Conservation (phyloP, 2,329 filamentous ascomycete species). For the Arthroderma uncinatum region DNA sequence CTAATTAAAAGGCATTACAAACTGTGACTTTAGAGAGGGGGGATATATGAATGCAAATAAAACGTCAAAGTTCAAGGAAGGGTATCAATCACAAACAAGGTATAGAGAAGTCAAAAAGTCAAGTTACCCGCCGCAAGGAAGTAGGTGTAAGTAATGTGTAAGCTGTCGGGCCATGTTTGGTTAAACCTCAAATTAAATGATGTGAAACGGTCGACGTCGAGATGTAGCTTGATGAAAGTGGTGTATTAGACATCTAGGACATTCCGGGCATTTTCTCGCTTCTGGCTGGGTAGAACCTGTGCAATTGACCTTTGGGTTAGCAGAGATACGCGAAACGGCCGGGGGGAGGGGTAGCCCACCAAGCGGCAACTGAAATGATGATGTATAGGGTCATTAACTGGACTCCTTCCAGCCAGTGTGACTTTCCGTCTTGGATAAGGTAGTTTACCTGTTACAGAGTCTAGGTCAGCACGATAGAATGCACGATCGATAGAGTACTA, state of each 20-base stretch:
- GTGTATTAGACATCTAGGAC: neutral
- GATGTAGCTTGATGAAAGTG: neutral
- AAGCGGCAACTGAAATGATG: slow-evolving; percentile 51
- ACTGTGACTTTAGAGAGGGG: neutral
- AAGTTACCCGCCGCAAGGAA: neutral
- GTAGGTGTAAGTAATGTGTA: neutral
- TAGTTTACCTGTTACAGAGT: slow-evolving; percentile 48
- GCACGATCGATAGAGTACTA: slow-evolving; percentile 25
- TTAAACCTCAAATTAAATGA: too few species aligned
- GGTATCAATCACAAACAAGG: neutral
- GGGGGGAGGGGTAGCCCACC: slow-evolving; percentile 28
- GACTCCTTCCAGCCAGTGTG: slow-evolving; percentile 50
- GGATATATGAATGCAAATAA: neutral
- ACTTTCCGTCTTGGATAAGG: slow-evolving; percentile 50
- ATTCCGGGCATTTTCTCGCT: neutral
- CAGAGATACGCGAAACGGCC: neutral
- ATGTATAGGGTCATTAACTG: slow-evolving; percentile 50
- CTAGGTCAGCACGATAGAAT: neutral
- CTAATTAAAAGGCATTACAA: neutral
- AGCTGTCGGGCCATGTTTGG: neutral
- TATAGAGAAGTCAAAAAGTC: neutral
- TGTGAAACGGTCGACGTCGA: neutral
- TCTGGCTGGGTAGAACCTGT: slow-evolving; percentile 2
- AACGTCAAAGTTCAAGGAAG: neutral
- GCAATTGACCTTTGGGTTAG: neutral